A percentile compares a stretch with the other conserved stretches of the same genome.
phyloP scores from a whole-genome alignment of 129 eudicot species.

The Flaveria robusta region DNA sequence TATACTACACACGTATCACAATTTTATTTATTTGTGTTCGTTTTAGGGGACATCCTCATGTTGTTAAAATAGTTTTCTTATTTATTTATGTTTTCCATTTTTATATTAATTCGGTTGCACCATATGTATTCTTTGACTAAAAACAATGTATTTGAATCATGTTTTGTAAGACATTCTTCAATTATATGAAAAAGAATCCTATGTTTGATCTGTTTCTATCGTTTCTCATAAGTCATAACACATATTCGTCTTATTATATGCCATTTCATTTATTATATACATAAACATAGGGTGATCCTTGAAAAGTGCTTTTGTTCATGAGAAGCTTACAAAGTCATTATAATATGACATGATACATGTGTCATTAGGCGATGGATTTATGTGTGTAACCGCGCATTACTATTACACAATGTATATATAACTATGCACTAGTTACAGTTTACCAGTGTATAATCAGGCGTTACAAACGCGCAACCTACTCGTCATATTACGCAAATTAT shows the following conservation, averaged over 20 bases:
- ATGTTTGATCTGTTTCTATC: conserved; percentile 30
- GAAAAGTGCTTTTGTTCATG: not conserved
- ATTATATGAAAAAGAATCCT: conserved; percentile 21
- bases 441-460: no score
- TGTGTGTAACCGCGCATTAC: no score
- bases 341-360: no score
- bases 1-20: conserved; percentile 24
- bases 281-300: not conserved
- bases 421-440: no score
- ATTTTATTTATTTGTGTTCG: conserved; percentile 23
- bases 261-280: not conserved
- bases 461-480: no score
- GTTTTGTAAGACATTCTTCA: conserved; percentile 30
- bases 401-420: no score
- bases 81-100: not conserved
- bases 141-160: conserved; percentile 29
- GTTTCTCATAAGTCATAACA: not conserved
- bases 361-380: no score
- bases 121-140: conserved; percentile 13
- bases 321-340: no score
- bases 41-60: conserved; percentile 40
- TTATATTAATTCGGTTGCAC: conserved; percentile 11
- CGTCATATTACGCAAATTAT: no score
- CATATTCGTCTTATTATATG: not conserved
- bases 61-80: conserved; percentile 22